Evolutionary conservation across 2,329 filamentous ascomycete genomes (phyloP).

Genomic region (Sarocladium kiliense): DNA sequence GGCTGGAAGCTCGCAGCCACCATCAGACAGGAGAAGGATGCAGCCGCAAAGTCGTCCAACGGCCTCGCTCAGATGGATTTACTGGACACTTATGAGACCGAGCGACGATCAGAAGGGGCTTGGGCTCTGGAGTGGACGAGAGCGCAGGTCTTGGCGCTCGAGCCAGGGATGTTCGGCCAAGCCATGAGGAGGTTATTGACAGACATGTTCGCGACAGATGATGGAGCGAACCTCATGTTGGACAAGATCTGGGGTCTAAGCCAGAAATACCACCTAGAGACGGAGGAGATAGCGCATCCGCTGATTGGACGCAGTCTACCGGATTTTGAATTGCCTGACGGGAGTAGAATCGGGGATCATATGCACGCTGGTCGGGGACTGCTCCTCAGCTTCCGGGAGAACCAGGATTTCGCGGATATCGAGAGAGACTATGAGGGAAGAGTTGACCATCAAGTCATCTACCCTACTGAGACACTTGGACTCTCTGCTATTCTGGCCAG

Average conservation of each 20-base stretch:
- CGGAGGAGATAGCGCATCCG: not conserved
- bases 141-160: not conserved
- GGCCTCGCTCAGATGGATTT: slow-evolving; percentile 18
- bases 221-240: not conserved
- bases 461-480: not conserved
- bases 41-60: not conserved
- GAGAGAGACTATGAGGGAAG: not conserved
- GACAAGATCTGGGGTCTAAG: not conserved
- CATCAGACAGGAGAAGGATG: slow-evolving; percentile 10
- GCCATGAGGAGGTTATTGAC: not conserved
- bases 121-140: slow-evolving; percentile 17
- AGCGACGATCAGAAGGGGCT: slow-evolving; percentile 26
- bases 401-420: not conserved
- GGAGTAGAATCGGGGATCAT: not conserved
- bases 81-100: slow-evolving; percentile 31
- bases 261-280: not conserved
- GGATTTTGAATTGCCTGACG: not conserved
- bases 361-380: not conserved
- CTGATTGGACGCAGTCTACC: not conserved
- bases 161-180: not conserved
- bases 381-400: not conserved
- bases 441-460: not conserved
- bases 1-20: slow-evolving; percentile 36
- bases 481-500: not conserved
- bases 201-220: not conserved